phyloP scores from a whole-genome alignment of 176 grass and related monocot species.

The Eleusine indica region DNA sequence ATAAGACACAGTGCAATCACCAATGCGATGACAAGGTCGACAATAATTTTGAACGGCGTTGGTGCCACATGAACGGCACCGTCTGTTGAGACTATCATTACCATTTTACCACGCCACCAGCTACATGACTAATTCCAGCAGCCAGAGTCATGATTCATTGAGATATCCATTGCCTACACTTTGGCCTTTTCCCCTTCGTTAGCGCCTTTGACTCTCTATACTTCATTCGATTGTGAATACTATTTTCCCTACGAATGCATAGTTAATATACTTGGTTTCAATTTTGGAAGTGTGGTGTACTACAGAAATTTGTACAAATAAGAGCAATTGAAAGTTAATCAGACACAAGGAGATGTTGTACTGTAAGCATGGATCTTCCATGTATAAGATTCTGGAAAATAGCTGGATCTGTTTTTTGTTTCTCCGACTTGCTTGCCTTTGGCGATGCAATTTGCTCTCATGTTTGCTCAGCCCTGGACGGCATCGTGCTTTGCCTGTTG shows the following conservation, averaged over 20 bases:
- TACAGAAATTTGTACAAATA: not conserved
- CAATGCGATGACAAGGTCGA: not conserved
- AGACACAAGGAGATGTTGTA: not conserved
- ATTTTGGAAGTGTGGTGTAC: conserved; percentile 22
- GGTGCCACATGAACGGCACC: not conserved
- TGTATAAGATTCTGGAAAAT: not conserved
- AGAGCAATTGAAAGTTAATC: not conserved
- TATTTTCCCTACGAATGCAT: not conserved
- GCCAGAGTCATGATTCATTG: conserved; percentile 6
- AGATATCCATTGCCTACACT: not conserved
- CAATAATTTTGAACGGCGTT: not conserved
- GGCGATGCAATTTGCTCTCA: not conserved
- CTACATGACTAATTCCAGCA: not conserved
- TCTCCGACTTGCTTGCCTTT: not conserved
- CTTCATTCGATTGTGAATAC: conserved; percentile 22
- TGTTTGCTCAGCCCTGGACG: not conserved
- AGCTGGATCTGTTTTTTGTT: not conserved
- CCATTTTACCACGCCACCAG: not conserved
- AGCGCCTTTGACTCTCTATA: not conserved
- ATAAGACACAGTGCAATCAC: not conserved
- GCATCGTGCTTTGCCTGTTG: not conserved
- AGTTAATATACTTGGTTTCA: not conserved
- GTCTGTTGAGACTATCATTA: not conserved
- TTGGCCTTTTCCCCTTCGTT: not conserved
- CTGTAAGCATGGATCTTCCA: not conserved